Percentiles rank a stretch among this genome's conserved stretches.
phyloP scores from a whole-genome alignment of 805 yeast species.

The Ogataea minuta region DNA sequence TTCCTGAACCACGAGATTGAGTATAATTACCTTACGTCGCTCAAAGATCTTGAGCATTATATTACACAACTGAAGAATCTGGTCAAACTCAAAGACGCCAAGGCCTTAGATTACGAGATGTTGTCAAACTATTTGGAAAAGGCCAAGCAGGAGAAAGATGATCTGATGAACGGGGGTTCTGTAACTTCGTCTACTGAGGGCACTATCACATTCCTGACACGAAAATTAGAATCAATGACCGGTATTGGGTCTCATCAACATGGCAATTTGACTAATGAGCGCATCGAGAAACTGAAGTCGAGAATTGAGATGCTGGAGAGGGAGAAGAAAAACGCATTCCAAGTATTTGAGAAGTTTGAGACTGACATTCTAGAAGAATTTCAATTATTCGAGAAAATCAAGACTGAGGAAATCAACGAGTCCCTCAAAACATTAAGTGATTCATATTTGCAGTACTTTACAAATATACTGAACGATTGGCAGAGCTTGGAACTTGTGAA shows the following conservation, averaged over 20 bases:
- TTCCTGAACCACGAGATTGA: conserved; percentile 52
- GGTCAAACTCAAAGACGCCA: conserved; percentile 83
- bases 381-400: conserved; percentile 73
- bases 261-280: conserved; percentile 43
- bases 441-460: conserved; percentile 71
- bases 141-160: conserved; percentile 60
- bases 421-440: conserved; percentile 74
- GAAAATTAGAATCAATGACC: conserved; percentile 50
- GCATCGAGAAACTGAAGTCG: conserved; percentile 38
- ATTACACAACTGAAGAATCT: conserved; percentile 61
- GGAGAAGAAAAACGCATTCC: conserved; percentile 44
- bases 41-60: conserved; percentile 86
- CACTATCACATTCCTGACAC: conserved; percentile 36
- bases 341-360: conserved; percentile 46
- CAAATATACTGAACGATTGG: conserved; percentile 70
- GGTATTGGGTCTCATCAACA: conserved; percentile 39
- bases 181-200: conserved; percentile 37
- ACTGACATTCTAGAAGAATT: conserved; percentile 48
- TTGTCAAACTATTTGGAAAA: conserved; percentile 73
- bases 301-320: conserved; percentile 43
- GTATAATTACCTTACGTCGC: conserved; percentile 73
- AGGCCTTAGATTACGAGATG: conserved; percentile 87
- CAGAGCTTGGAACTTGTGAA: conserved; percentile 33
- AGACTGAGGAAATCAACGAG: conserved; percentile 70
- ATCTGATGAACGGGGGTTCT: conserved; percentile 35